Conservation (phyloP, 805 yeast species). For the Blastobotrys chiropterorum region DNA sequence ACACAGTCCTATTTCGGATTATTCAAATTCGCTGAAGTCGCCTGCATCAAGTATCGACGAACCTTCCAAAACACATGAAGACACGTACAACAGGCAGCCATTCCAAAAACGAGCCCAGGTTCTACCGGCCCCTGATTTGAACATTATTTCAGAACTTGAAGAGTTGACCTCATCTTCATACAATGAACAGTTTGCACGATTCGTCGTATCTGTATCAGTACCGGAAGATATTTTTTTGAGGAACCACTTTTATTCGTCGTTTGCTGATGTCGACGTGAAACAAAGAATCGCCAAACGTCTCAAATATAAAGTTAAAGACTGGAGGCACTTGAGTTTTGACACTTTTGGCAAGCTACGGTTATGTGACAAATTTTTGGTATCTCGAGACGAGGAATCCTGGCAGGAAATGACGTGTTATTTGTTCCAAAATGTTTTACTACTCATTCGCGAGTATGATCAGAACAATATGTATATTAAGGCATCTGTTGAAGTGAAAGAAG, state of each 20-base stretch:
- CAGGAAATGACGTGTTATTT: conserved; percentile 14
- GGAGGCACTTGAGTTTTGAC: conserved; percentile 7
- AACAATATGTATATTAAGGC: conserved; percentile 8
- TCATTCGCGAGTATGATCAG: background rate
- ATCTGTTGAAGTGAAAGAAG: conserved; percentile 11
- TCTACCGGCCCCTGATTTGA: background rate
- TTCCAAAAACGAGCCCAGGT: background rate
- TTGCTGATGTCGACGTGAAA: background rate
- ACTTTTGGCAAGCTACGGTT: conserved; percentile 14
- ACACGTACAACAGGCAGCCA: background rate
- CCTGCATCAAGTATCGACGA: background rate
- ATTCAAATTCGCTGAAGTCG: background rate
- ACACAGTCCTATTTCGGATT: background rate
- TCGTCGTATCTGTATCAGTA: background rate
- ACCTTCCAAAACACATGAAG: background rate
- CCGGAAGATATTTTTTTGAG: background rate
- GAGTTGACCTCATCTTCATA: background rate
- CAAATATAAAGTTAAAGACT: conserved; percentile 1
- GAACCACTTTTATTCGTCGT: background rate
- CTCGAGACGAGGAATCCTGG: conserved; percentile 14
- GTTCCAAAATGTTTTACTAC: conserved; percentile 13
- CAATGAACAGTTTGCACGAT: background rate
- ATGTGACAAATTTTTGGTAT: conserved; percentile 8
- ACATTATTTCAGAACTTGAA: background rate
- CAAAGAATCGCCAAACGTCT: background rate